These are phyloP conservation scores for Leccinum disarticulatum DNA, from an alignment of 768 basidiomycete genomes.

Conservation along the genomic window DNA sequence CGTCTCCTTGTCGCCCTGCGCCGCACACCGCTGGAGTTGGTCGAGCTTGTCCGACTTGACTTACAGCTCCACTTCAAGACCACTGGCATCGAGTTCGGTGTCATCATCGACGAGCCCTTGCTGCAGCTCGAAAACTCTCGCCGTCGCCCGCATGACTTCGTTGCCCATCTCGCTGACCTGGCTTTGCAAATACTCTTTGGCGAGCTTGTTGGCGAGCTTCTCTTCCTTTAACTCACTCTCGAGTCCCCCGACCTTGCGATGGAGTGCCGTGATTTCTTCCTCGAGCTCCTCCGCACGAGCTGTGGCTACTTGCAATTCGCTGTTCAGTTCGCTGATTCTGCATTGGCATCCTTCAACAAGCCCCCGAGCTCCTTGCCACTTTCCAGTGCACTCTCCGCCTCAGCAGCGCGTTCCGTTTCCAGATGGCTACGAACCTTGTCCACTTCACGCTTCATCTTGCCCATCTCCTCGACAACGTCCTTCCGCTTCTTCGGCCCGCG, in stretches of 20 bases:
- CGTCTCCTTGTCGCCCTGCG: slow-evolving; percentile 23
- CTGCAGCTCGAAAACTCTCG: slow-evolving; percentile 43
- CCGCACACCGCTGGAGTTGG: slow-evolving; percentile 26
- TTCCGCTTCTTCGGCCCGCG: slow-evolving; percentile 53
- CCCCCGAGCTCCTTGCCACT: slow-evolving; percentile 67
- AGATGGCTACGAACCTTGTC: slow-evolving; percentile 46
- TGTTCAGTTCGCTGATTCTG: slow-evolving; percentile 53
- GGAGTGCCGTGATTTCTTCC: slow-evolving; percentile 53
- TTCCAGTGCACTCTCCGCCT: slow-evolving; percentile 64
- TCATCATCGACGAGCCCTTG: slow-evolving; percentile 45
- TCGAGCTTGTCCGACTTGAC: slow-evolving; percentile 28
- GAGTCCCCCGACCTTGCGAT: slow-evolving; percentile 52
- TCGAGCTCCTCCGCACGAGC: slow-evolving; percentile 60
- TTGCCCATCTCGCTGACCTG: slow-evolving; percentile 33
- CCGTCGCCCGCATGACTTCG: slow-evolving; percentile 32
- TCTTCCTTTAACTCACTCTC: slow-evolving; percentile 60
- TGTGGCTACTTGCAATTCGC: slow-evolving; percentile 54
- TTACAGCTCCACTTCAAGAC: slow-evolving; percentile 45
- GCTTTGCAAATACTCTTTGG: slow-evolving; percentile 39
- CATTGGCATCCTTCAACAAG: slow-evolving; percentile 64
- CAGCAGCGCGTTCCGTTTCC: slow-evolving; percentile 53
- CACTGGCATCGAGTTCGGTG: slow-evolving; percentile 14
- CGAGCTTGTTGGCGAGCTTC: slow-evolving; percentile 40
- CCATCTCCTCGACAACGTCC: slow-evolving; percentile 41
- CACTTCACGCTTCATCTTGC: slow-evolving; percentile 41